Evolutionary conservation across 768 basidiomycete genomes (phyloP), one percentile per base, ranked within the genome.

Genomic region (Trametes gibbosa): DNA sequence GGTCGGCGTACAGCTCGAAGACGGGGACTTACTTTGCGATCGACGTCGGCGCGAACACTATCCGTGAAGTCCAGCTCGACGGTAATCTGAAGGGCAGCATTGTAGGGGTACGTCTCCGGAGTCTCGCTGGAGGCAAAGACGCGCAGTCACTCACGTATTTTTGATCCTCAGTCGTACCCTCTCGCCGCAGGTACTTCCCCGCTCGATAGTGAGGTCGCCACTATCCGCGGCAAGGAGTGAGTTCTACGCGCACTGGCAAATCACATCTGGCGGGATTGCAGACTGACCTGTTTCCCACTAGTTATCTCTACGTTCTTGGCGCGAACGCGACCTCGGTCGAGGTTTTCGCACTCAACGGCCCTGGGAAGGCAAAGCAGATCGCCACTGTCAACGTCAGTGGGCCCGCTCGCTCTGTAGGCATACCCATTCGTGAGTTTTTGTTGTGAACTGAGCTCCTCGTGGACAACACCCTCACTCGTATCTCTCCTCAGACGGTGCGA

Each of bases 11-110:
- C 64, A 71, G 68, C 65, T 35, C 40, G 12, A 64, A 67, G 62
- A 71, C 69, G 10, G 66, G 69, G 51, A 70, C 66, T 61, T 72
- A 69, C 65, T 72, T 67, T 64, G 34, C 67, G 35, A 70, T 64
- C 37, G 71, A 71, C 56, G 58, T 67, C 54, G 66, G 56, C 6
- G 68, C 63, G 5, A 55, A 61, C 29, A 61, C 43, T 7, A 65
- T 74, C 48, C 78, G 77, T 0, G 81, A 82, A 68, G 74, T 81
- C 40, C 72, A 74, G 41, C 72, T 83, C 50, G 76, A 79, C 64
- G 67, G 70, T 49, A 78, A 79, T 59, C 71, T 82, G 37, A 74
- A 74, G 51, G 76, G 71, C 5, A 68, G 71, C 16, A 73, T 82
- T 34, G 78, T 80, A 37, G 76, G 74, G 69, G 77, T 75, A 34